These are phyloP conservation scores for Adansonia madagascariensis DNA, from an alignment of 441 rosid species.

Conservation along the genomic window DNA sequence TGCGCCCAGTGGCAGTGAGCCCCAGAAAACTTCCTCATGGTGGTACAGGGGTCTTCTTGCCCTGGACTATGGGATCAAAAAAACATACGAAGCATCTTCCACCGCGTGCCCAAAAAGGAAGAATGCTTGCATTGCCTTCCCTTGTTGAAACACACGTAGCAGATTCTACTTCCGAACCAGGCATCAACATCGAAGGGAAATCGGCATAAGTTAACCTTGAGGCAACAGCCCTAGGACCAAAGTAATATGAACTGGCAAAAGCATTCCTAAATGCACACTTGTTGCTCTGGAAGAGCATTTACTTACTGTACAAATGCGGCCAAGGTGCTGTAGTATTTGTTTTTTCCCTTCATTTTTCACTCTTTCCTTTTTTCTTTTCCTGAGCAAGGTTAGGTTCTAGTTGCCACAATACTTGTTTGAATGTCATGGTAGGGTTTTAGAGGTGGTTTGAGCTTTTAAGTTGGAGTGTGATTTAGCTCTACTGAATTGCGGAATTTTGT, in stretches of 20 bases:
- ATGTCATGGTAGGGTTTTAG: constrained; percentile 33
- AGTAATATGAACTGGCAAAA: constrained; percentile 8
- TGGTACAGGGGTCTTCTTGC: constrained; percentile 97
- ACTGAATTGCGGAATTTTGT: constrained; percentile 47
- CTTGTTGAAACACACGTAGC: constrained; percentile 41
- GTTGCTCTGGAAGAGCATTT: constrained; percentile 29
- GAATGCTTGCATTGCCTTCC: constrained; percentile 53
- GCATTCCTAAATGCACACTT: constrained; percentile 21
- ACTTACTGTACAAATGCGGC: constrained; percentile 40
- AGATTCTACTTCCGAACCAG: constrained; percentile 56
- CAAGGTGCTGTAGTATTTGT: constrained; percentile 34
- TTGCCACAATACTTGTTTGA: constrained; percentile 28
- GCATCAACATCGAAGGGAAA: constrained; percentile 39
- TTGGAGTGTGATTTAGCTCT: constrained; percentile 42
- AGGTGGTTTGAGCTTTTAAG: constrained; percentile 36
- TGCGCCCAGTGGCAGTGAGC: constrained; percentile 62
- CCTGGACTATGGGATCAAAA: constrained; percentile 67
- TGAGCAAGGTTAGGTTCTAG: constrained; percentile 33
- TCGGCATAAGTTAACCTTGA: constrained; percentile 29
- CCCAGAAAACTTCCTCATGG: constrained; percentile 56
- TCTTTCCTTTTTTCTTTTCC: constrained; percentile 15
- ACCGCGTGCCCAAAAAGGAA: constrained; percentile 80
- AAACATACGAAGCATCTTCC: constrained; percentile 83
- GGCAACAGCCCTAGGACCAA: constrained; percentile 17
- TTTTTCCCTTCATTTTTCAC: constrained; percentile 19